Evolutionary conservation across 257 asterid species (phyloP), one percentile per base, ranked within the genome.

Genomic region (Solanum chmielewskii): DNA sequence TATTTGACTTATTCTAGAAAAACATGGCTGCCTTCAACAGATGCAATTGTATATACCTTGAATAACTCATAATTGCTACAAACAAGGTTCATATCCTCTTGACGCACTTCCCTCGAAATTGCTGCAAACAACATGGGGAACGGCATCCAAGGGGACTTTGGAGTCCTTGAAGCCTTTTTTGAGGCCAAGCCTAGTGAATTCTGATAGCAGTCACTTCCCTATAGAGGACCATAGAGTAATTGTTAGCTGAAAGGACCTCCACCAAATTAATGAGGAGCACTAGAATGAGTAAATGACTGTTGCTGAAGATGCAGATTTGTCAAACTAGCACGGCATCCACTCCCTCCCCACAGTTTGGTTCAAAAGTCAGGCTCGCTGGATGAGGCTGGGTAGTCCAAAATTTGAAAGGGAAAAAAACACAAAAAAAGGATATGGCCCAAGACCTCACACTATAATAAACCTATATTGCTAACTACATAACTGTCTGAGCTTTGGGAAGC

Each of bases 61-160:
- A 92, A 96, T 87, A 91, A 62, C 69, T 91, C 91, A 81, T 93
- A 95, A 78, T 92, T 89, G 68, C 83, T 73, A 41, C 75, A 90
- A 84, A 96, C 92, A 70, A 90, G 92, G 75, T 92, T 90, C 98
- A 96, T 94, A 76, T 86, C 91, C 77, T 92, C 90, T 87, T 93
- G 60, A 62, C 97, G 80, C 83, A 96, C 90, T 88, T 89, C 90
- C 37, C 60, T 86, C 18, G 98, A 92, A 59, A 96, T 94, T 88
- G 95, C 97, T 66, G 93, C 93, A 83, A 96, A 92, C 90, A 96
- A 92, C 94, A 87, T 82, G 12, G 98, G 91, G 90, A 96, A 94
- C 18, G 98, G 94, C 98, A 96, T 93, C 94, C 94, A 96, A 35
- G 99, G 98, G 89, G 98, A 93, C 87, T 90, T 93, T 10, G 99